Percentiles rank a stretch among this genome's conserved stretches.
phyloP scores from a whole-genome alignment of 805 yeast genomes.

The Metschnikowia orientalis region DNA sequence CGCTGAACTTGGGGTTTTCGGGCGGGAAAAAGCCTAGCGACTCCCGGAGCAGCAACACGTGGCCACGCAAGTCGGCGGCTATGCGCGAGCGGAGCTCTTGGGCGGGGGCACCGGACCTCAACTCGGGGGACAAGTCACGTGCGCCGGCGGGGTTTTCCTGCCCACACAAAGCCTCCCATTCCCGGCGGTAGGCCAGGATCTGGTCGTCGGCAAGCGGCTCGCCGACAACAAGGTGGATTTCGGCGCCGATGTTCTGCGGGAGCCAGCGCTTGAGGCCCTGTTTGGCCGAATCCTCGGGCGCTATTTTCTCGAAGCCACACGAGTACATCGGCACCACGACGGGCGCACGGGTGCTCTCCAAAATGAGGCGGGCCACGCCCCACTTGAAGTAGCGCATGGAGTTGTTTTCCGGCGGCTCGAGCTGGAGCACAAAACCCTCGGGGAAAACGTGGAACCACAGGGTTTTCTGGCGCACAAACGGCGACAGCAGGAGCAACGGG shows the following conservation, averaged over 20 bases:
- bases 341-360: constrained; percentile 82
- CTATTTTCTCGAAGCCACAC: constrained; percentile 80
- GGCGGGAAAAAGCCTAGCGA: constrained; percentile 41
- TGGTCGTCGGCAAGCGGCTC: constrained; percentile 57
- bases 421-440: constrained; percentile 88
- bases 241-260: constrained; percentile 63
- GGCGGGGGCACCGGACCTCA: constrained; percentile 63
- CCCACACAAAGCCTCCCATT: constrained; percentile 64
- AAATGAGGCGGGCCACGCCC: constrained; percentile 83
- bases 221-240: constrained; percentile 68
- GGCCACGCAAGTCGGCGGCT: constrained; percentile 62
- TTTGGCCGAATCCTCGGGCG: constrained; percentile 69
- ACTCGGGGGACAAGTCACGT: constrained; percentile 54
- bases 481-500: constrained; percentile 37
- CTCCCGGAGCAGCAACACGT: constrained; percentile 48
- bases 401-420: constrained; percentile 70
- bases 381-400: constrained; percentile 94
- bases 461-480: constrained; percentile 58
- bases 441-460: constrained; percentile 95
- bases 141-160: constrained; percentile 53
- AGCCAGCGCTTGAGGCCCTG: constrained; percentile 52
- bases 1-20: constrained; percentile 67
- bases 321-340: constrained; percentile 82
- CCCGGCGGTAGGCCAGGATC: constrained; percentile 56
- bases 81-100: constrained; percentile 62